A percentile compares a stretch with the other conserved stretches of the same genome.
Conservation (phyloP, 768 basidiomycete genomes). For the Russula virescens region DNA sequence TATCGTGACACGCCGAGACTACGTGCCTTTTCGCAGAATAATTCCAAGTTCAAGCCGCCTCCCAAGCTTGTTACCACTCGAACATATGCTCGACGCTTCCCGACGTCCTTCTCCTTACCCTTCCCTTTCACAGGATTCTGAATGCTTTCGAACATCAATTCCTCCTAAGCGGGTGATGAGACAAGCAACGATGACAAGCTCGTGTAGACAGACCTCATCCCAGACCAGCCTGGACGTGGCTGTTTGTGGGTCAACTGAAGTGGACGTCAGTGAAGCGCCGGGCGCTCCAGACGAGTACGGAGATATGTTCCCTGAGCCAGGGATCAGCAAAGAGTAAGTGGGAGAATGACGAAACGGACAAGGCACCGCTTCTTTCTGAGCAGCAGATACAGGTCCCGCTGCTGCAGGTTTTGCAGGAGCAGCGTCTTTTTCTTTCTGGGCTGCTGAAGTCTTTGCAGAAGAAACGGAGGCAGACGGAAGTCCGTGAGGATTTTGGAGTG, state of each 20-base stretch:
- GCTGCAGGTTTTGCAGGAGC: constrained; percentile 30
- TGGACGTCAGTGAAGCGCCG: constrained; percentile 92
- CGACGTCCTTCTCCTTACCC: constrained; percentile 89
- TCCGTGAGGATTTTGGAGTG: constrained; percentile 87
- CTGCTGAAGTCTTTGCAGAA: constrained; percentile 27
- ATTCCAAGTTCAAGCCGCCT: constrained; percentile 74
- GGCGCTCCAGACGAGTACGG: constrained; percentile 86
- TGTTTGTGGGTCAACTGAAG: constrained; percentile 75
- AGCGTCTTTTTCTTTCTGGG: constrained; percentile 33
- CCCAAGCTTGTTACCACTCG: constrained; percentile 93
- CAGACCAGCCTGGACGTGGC: constrained; percentile 78
- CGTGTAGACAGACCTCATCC: constrained; percentile 62
- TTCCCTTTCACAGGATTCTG: constrained; percentile 74
- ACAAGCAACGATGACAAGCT: not conserved
- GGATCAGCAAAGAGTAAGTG: constrained; percentile 4
- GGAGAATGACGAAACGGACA: constrained; percentile 41
- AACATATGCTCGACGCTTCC: constrained; percentile 89
- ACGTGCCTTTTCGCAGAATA: constrained; percentile 81
- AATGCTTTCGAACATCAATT: constrained; percentile 96
- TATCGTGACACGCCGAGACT: not conserved
- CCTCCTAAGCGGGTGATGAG: constrained; percentile 51
- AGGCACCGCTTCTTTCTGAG: constrained; percentile 41
- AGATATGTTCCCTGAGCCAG: constrained; percentile 74
- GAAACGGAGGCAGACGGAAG: constrained; percentile 52
- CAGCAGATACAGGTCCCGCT: constrained; percentile 23